Conservation (phyloP, 345 rosid genomes). For the Nasturtium officinale region DNA sequence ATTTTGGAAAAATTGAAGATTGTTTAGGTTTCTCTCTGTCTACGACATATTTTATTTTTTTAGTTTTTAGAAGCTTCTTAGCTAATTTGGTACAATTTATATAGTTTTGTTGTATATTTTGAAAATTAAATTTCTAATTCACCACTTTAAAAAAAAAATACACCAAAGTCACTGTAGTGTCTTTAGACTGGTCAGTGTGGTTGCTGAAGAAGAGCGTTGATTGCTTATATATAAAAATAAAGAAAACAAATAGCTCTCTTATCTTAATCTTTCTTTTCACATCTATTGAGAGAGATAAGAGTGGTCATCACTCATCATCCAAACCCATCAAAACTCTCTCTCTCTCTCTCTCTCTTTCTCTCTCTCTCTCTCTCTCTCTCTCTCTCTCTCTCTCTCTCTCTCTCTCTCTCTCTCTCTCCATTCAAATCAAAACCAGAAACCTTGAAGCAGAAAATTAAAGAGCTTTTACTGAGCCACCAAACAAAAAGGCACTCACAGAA, state of each 20-base stretch:
- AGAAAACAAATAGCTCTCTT: background rate
- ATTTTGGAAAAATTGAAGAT: background rate
- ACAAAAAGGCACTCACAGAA: conserved; percentile 39
- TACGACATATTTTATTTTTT: background rate
- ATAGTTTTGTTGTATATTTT: background rate
- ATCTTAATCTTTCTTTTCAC: conserved; percentile 23
- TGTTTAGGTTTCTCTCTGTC: background rate
- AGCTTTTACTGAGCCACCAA: conserved; percentile 42
- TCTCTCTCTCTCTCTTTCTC: conserved; percentile 31
- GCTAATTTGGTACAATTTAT: background rate
- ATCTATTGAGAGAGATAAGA: conserved; percentile 16
- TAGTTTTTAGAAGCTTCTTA: background rate
- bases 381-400: conserved; percentile 29
- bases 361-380: conserved; percentile 37
- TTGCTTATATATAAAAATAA: background rate
- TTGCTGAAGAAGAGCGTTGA: conserved; percentile 16
- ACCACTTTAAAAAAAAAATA: no score
- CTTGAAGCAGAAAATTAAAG: conserved; percentile 14
- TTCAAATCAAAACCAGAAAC: conserved; percentile 36
- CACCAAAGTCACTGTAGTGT: conserved; percentile 26
- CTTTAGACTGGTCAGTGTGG: conserved; percentile 26
- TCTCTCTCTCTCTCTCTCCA: conserved; percentile 37
- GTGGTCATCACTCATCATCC: conserved; percentile 25
- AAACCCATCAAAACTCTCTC: background rate
- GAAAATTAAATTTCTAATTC: background rate